phyloP scores from a whole-genome alignment of 306 rosid genomes.

The Trichosanthes cucumerina region DNA sequence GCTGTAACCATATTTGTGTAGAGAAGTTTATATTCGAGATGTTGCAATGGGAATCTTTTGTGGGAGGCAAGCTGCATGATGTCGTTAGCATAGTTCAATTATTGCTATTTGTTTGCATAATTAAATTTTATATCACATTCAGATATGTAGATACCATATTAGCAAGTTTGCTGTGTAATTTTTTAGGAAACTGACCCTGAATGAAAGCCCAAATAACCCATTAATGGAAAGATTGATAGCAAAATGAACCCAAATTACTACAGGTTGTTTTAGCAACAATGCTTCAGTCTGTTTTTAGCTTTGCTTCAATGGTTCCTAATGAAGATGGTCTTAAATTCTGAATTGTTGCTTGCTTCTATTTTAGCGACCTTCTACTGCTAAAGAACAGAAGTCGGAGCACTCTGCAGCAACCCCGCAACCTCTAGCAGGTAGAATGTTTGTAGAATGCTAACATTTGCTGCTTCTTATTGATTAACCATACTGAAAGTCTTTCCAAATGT shows the following conservation, averaged over 20 bases:
- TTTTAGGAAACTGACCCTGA: not conserved
- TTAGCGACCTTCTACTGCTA: conserved; percentile 48
- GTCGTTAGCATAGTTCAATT: not conserved
- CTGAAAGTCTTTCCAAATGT: not conserved
- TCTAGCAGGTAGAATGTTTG: conserved; percentile 44
- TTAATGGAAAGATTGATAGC: not conserved
- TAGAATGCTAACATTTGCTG: not conserved
- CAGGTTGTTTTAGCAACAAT: not conserved
- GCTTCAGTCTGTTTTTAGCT: not conserved
- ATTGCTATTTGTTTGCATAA: not conserved
- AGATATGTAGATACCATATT: not conserved
- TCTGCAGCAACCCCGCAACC: conserved; percentile 28
- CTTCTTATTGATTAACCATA: not conserved
- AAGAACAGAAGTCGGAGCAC: conserved; percentile 41
- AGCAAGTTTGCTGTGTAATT: not conserved
- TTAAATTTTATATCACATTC: not conserved
- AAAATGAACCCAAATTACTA: not conserved
- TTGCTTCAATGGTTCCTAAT: not conserved
- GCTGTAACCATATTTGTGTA: not conserved
- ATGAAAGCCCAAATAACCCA: not conserved
- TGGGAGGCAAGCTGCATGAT: not conserved
- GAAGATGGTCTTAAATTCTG: conserved; percentile 9
- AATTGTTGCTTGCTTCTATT: conserved; percentile 18
- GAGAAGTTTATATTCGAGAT: not conserved
- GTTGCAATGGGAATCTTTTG: not conserved